phyloP scores from a whole-genome alignment of 164 flowering plant genomes.

The Litsea cubeba region DNA sequence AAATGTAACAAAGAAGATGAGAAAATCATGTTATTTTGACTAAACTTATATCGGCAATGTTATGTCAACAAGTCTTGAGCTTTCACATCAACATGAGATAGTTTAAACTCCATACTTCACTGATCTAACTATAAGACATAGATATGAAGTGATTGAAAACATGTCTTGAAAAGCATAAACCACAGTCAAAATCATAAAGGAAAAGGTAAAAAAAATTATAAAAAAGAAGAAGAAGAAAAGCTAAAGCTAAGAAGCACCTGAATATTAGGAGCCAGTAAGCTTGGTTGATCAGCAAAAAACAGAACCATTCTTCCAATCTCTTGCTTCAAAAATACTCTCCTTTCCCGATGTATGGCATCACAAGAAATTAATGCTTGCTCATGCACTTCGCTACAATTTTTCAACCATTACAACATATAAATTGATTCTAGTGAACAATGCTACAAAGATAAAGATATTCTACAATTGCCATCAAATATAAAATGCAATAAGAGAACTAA shows the following conservation, averaged over 20 bases:
- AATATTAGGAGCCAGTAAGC: conserved; percentile 95
- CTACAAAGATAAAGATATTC: background rate
- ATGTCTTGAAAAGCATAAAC: background rate
- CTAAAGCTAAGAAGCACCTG: conserved; percentile 45
- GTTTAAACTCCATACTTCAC: too few relatives aligned
- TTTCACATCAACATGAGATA: background rate
- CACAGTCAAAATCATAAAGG: too few relatives aligned
- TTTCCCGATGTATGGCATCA: conserved; percentile 85
- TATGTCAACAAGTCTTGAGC: background rate
- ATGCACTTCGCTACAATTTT: conserved; percentile 76
- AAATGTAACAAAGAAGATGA: background rate
- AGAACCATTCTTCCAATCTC: conserved; percentile 98
- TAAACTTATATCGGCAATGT: background rate
- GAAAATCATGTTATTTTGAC: background rate
- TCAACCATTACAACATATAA: conserved; percentile 5
- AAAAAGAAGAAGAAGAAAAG: background rate
- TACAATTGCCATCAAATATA: background rate
- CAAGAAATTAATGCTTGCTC: conserved; percentile 85
- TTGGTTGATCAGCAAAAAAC: conserved; percentile 94
- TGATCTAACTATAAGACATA: background rate
- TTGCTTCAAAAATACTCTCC: conserved; percentile 86
- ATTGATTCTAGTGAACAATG: background rate
- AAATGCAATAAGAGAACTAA: background rate
- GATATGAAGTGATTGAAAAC: background rate
- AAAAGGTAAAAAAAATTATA: background rate